Conservation (phyloP, 148 eudicot genomes). For the Heliosperma pusillum region DNA sequence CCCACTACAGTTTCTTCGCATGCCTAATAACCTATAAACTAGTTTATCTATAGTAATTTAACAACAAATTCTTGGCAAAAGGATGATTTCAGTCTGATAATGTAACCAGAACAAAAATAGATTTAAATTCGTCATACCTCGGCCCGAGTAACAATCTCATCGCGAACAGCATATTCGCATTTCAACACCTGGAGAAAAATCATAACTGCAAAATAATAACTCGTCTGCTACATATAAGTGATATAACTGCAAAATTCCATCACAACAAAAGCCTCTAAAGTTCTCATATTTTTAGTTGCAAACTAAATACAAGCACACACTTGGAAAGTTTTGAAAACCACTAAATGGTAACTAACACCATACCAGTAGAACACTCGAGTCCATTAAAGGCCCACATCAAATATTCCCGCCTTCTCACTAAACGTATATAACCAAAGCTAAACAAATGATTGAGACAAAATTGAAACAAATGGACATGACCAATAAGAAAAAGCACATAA, state of each 20-base stretch:
- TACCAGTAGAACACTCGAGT: too few species aligned
- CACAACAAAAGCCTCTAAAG: too few species aligned
- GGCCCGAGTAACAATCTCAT: constrained; percentile 74
- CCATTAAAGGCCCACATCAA: too few species aligned
- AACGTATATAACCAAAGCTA: too few species aligned
- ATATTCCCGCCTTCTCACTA: too few species aligned
- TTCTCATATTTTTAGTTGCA: too few species aligned
- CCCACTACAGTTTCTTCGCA: too few species aligned
- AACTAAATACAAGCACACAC: too few species aligned
- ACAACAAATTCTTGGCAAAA: neutral
- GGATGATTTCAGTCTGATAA: neutral
- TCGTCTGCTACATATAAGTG: neutral
- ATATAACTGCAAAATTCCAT: neutral
- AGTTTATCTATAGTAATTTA: neutral
- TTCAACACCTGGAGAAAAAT: constrained; percentile 51
- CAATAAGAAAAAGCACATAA: neutral
- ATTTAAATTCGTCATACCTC: constrained; percentile 35
- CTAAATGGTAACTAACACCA: too few species aligned
- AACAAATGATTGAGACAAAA: too few species aligned
- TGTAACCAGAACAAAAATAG: neutral
- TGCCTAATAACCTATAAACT: too few species aligned
- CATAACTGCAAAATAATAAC: neutral
- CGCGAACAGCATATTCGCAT: constrained; percentile 91
- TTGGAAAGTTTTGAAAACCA: too few species aligned
- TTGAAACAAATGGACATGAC: neutral